These are phyloP conservation scores for Corrigiola litoralis DNA, from an alignment of 179 eudicot genomes.

Conservation along the genomic window DNA sequence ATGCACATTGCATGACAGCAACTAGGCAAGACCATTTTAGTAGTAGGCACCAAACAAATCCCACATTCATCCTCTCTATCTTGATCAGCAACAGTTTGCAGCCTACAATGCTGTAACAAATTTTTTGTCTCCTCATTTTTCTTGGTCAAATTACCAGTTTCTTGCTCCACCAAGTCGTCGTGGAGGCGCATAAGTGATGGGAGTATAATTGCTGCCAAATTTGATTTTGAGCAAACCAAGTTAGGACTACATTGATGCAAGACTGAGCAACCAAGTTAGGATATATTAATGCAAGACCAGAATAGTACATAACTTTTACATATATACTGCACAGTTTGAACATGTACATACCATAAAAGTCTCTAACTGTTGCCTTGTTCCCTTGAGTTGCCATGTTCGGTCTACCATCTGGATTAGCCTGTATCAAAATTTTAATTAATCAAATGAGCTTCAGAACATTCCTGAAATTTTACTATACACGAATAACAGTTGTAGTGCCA, in stretches of 20 bases:
- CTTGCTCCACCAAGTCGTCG: slow-evolving; percentile 47
- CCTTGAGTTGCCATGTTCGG: slow-evolving; percentile 44
- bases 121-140: slow-evolving; percentile 25
- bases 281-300: not conserved
- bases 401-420: slow-evolving; percentile 65
- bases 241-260: not conserved
- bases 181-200: slow-evolving; percentile 71
- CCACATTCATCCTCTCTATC: slow-evolving; percentile 93
- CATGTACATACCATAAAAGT: slow-evolving; percentile 59
- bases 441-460: not conserved
- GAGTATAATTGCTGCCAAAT: slow-evolving; percentile 63
- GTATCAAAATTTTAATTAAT: slow-evolving; percentile 10
- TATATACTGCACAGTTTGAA: no score
- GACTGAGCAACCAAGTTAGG: no score
- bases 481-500: no score
- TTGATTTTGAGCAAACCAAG: not conserved
- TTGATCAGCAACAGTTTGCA: slow-evolving; percentile 23
- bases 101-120: slow-evolving; percentile 23
- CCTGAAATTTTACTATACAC: not conserved
- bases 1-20: slow-evolving; percentile 95
- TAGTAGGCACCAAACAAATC: slow-evolving; percentile 75
- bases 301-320: not conserved
- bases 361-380: slow-evolving; percentile 62
- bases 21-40: slow-evolving; percentile 80
- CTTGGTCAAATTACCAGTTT: not conserved